These are phyloP conservation scores for Platanthera guangdongensis DNA, from an alignment of 106 monocot genomes.

Conservation along the genomic window DNA sequence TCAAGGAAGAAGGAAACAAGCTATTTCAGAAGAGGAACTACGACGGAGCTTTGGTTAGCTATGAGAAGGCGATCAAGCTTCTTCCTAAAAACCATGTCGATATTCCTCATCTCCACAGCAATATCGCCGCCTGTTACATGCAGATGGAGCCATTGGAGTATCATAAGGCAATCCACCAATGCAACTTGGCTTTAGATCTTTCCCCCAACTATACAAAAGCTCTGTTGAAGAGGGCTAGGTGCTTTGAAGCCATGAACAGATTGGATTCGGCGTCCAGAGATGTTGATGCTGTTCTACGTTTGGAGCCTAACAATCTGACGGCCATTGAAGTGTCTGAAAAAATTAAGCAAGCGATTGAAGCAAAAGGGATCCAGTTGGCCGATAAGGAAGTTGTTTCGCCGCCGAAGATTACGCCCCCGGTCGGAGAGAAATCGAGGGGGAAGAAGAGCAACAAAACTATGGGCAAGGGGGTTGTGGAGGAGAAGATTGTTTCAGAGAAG, in stretches of 20 bases:
- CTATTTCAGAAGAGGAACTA: slow-evolving; percentile 72
- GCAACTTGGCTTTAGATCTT: slow-evolving; percentile 76
- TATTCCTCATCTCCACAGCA: slow-evolving; percentile 55
- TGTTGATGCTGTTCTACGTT: slow-evolving; percentile 36
- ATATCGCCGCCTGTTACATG: slow-evolving; percentile 83
- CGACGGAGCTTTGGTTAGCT: slow-evolving; percentile 64
- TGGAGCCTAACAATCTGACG: slow-evolving; percentile 77
- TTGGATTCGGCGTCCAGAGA: slow-evolving; percentile 60
- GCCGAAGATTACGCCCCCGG: slow-evolving; percentile 11
- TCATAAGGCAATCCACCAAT: slow-evolving; percentile 58
- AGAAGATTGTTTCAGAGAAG: background rate
- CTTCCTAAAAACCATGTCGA: slow-evolving; percentile 63
- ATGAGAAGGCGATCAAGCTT: slow-evolving; percentile 81
- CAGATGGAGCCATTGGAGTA: slow-evolving; percentile 57
- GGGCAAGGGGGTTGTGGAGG: slow-evolving; percentile 17
- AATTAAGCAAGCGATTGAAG: slow-evolving; percentile 53
- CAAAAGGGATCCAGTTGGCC: slow-evolving; percentile 42
- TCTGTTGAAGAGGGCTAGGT: slow-evolving; percentile 68
- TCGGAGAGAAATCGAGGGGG: slow-evolving; percentile 47
- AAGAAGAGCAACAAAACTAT: slow-evolving; percentile 27
- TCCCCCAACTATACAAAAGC: slow-evolving; percentile 77
- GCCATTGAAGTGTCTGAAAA: slow-evolving; percentile 76
- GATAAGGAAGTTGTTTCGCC: slow-evolving; percentile 23
- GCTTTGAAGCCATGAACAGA: slow-evolving; percentile 66
- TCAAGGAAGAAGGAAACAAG: slow-evolving; percentile 80